Percentiles rank a stretch among this genome's conserved stretches.
phyloP scores from a whole-genome alignment of 345 rosid species.

The Aquilaria yunnanensis region DNA sequence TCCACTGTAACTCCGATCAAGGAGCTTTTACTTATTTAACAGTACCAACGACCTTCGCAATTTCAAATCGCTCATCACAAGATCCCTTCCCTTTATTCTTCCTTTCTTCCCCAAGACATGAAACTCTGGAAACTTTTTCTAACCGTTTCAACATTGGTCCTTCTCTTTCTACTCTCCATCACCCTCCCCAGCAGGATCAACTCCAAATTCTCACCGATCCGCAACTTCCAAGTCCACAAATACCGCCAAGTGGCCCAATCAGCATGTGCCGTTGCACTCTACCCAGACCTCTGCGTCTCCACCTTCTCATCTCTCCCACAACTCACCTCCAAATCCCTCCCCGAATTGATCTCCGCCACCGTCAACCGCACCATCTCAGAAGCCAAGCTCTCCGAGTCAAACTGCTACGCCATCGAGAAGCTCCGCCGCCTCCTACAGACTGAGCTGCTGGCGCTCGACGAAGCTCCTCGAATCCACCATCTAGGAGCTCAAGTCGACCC shows the following conservation, averaged over 20 bases:
- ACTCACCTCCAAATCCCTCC: slow-evolving; percentile 25
- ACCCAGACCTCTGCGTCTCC: slow-evolving; percentile 62
- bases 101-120: no score
- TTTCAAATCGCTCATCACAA: no score
- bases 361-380: slow-evolving; percentile 9
- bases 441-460: slow-evolving; percentile 33
- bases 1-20: no score
- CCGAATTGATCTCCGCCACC: slow-evolving; percentile 28
- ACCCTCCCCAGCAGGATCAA: slow-evolving; percentile 9
- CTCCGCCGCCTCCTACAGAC: background rate
- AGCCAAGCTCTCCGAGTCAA: no score
- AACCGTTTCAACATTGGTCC: no score
- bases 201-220: slow-evolving; percentile 1
- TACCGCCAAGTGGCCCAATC: slow-evolving; percentile 30
- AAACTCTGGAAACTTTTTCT: no score
- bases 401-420: no score
- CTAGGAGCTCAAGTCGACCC: no score
- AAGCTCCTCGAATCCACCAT: slow-evolving; percentile 27
- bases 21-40: no score
- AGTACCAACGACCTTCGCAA: no score
- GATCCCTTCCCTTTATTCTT: no score
- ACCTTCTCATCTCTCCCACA: slow-evolving; percentile 42
- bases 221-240: slow-evolving; percentile 16
- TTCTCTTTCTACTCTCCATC: no score
- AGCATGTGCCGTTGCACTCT: slow-evolving; percentile 42